phyloP scores from a whole-genome alignment of 2,329 filamentous ascomycete genomes.

The Pyrenophora teres region DNA sequence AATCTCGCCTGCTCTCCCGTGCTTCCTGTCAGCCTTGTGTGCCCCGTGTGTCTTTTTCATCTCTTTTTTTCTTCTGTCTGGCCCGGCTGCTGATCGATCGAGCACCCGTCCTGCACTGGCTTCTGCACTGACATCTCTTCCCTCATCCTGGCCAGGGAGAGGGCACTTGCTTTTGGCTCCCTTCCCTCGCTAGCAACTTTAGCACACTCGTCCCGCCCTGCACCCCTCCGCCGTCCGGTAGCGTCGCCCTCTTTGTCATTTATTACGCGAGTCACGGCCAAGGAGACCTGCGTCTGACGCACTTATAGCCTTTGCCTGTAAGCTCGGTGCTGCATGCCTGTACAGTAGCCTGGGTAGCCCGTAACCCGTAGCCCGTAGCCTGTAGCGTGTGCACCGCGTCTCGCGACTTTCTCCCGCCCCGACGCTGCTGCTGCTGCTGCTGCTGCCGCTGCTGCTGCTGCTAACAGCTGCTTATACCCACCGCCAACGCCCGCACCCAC shows the following conservation, averaged over 20 bases:
- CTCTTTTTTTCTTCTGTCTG: neutral
- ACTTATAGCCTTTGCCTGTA: neutral
- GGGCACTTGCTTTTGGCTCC: slow-evolving; percentile 9
- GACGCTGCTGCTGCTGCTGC: slow-evolving; percentile 10
- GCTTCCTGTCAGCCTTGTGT: neutral
- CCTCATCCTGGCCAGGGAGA: too few relatives aligned
- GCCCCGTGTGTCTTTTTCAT: neutral
- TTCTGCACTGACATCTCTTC: too few relatives aligned
- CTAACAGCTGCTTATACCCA: neutral
- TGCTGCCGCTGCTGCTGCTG: slow-evolving; percentile 10
- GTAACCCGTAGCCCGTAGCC: too few relatives aligned
- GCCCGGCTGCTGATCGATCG: neutral
- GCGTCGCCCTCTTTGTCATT: slow-evolving; percentile 9
- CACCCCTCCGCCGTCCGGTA: slow-evolving; percentile 17
- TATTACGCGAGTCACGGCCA: slow-evolving; percentile 5
- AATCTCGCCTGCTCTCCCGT: too few relatives aligned
- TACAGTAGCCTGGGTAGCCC: too few relatives aligned
- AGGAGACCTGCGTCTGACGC: slow-evolving; percentile 3
- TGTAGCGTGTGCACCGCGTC: slow-evolving; percentile 3
- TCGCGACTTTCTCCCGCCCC: slow-evolving; percentile 9
- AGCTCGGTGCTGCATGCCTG: slow-evolving; percentile 6
- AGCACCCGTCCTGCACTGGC: too few relatives aligned
- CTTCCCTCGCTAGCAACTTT: neutral
- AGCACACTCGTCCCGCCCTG: slow-evolving; percentile 2
- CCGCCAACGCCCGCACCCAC: neutral